These are phyloP conservation scores for Sugiyamaella qingdaonensis DNA, from an alignment of 805 yeast genomes.

Conservation along the genomic window DNA sequence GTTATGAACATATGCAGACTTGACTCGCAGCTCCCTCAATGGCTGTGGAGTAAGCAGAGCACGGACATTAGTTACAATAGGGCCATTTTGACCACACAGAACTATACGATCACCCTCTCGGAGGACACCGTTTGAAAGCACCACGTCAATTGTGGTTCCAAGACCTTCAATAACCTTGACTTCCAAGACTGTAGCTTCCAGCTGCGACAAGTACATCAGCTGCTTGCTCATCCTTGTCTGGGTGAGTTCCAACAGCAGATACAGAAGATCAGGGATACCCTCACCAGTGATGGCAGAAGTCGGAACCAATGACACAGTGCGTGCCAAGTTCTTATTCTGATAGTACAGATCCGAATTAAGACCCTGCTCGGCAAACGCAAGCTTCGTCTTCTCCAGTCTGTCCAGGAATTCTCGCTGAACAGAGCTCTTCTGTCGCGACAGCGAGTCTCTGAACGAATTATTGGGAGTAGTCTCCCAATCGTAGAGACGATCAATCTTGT, in stretches of 20 bases:
- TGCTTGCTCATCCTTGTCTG: slow-evolving; percentile 99
- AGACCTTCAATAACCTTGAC: slow-evolving; percentile 98
- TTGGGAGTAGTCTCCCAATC: slow-evolving; percentile 91
- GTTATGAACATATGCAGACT: slow-evolving; percentile 94
- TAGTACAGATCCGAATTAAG: slow-evolving; percentile 94
- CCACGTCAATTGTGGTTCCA: slow-evolving; percentile 98
- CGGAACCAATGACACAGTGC: slow-evolving; percentile 93
- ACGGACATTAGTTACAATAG: slow-evolving; percentile 92
- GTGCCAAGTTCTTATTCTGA: slow-evolving; percentile 90
- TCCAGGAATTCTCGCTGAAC: slow-evolving; percentile 92
- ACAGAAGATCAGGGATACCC: slow-evolving; percentile 98
- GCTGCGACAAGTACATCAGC: slow-evolving; percentile 88
- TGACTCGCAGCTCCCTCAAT: slow-evolving; percentile 88
- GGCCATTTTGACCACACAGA: slow-evolving; percentile 97
- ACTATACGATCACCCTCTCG: slow-evolving; percentile 94
- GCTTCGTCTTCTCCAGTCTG: slow-evolving; percentile 76
- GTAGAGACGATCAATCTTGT: slow-evolving; percentile 95
- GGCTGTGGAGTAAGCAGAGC: slow-evolving; percentile 98
- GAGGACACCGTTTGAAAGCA: slow-evolving; percentile 91
- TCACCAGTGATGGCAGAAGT: slow-evolving; percentile 99
- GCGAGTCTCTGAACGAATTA: slow-evolving; percentile 93
- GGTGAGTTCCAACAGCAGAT: slow-evolving; percentile 91
- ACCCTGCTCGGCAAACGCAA: slow-evolving; percentile 96
- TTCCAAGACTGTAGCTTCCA: slow-evolving; percentile 95
- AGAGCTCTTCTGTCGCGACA: slow-evolving; percentile 71